Percentiles rank a stretch among this genome's conserved stretches.
Evolutionary conservation across 331 rosid genomes (phyloP).

Genomic region (Cydonia oblonga): DNA sequence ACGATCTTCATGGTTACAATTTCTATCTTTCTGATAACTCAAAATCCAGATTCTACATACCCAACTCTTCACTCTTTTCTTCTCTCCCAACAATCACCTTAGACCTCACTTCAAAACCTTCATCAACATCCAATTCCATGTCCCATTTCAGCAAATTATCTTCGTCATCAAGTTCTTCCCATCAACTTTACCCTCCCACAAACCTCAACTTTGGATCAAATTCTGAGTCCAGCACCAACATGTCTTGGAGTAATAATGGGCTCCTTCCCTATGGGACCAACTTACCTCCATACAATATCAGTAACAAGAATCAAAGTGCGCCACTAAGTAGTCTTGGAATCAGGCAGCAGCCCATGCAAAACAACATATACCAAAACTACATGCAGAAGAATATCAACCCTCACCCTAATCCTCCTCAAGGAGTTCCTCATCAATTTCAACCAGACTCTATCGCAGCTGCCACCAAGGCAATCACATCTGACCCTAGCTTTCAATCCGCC

Average conservation of each 20-base stretch:
- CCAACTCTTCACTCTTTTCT: conserved; percentile 42
- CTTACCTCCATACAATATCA: conserved; percentile 18
- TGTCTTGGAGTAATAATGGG: conserved; percentile 31
- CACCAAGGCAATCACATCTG: conserved; percentile 69
- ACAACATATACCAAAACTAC: conserved; percentile 27
- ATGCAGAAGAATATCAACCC: conserved; percentile 22
- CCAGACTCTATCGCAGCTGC: conserved; percentile 71
- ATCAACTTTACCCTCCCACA: conserved; percentile 32
- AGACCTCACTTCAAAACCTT: conserved; percentile 66
- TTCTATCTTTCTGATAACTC: conserved; percentile 39
- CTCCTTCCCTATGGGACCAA: background rate
- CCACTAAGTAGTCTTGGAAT: conserved; percentile 26
- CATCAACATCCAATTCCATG: conserved; percentile 27
- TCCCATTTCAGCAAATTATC: conserved; percentile 31
- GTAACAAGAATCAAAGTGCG: conserved; percentile 25
- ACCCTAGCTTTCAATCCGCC: conserved; percentile 82
- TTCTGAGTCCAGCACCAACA: conserved; percentile 27
- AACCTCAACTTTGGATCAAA: conserved; percentile 47
- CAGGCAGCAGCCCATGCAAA: conserved; percentile 20
- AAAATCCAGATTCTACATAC: conserved; percentile 37
- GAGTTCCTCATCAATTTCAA: conserved; percentile 9
- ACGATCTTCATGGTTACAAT: conserved; percentile 49
- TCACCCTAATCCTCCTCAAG: background rate
- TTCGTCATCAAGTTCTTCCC: conserved; percentile 1
- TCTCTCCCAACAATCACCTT: conserved; percentile 74